These are phyloP conservation scores for Aeschynomene evenia DNA, from an alignment of 306 rosid species.

Conservation along the genomic window DNA sequence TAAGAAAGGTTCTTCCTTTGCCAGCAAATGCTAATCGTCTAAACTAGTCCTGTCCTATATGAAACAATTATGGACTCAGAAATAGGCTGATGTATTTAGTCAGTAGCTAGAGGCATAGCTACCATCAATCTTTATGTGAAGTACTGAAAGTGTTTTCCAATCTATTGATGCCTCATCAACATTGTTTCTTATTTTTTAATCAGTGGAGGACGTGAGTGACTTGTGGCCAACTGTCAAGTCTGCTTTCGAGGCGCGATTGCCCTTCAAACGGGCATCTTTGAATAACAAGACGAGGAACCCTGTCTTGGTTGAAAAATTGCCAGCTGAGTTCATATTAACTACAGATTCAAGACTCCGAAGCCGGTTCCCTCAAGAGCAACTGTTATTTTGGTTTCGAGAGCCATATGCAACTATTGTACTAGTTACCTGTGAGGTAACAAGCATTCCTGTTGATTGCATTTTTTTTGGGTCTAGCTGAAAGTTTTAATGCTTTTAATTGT, in stretches of 20 bases:
- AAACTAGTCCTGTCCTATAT: background rate
- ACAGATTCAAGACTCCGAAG: conserved; percentile 95
- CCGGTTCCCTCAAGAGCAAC: conserved; percentile 91
- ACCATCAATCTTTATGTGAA: conserved; percentile 20
- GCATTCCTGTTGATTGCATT: conserved; percentile 12
- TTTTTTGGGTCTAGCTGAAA: conserved; percentile 1
- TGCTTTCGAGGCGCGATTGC: conserved; percentile 77
- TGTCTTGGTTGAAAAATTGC: conserved; percentile 61
- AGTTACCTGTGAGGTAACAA: conserved; percentile 88
- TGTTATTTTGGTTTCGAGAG: conserved; percentile 90
- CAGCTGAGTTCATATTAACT: conserved; percentile 86
- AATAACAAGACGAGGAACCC: conserved; percentile 95
- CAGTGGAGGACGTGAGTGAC: conserved; percentile 99
- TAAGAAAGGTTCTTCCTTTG: background rate
- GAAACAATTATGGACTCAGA: background rate
- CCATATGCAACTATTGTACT: conserved; percentile 89
- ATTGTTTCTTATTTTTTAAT: conserved; percentile 26
- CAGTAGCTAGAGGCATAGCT: conserved; percentile 15
- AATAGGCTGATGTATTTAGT: conserved; percentile 4
- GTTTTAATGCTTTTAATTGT: conserved; percentile 3
- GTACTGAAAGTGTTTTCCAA: background rate
- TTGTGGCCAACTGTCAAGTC: conserved; percentile 90
- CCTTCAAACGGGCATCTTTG: conserved; percentile 74
- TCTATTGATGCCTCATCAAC: conserved; percentile 9
- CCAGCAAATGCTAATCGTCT: background rate